Evolutionary conservation across 2,329 filamentous ascomycete species (phyloP), one percentile per base, ranked within the genome.

Genomic region (Bipolaris sorokiniana): DNA sequence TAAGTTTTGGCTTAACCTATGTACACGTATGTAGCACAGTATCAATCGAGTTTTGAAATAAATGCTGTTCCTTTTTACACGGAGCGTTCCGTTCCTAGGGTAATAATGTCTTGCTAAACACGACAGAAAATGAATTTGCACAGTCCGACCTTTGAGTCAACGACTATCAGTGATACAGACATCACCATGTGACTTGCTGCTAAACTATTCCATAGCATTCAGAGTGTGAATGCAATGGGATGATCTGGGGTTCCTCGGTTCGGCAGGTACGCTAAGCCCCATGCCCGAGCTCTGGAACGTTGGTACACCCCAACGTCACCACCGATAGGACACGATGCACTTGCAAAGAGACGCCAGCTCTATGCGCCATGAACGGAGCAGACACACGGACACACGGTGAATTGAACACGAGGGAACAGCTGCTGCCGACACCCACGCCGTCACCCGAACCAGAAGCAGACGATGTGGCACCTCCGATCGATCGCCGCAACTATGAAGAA

Each of bases 351-450:
- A 37, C 26, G 45, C 41, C 51, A 59, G 58, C 55, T 54, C 57
- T 31, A 40, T 13, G 52, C 66, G 70, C 64, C 46, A 75, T 75
- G 72, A 72, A 70, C 57, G 67, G 70, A 58, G 64, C 59, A 62
- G 65, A 68, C 18, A 56, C 57, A 59, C 59, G 63, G 55, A 61
- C 48, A 13, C 54, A 55, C 52, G 60, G 61, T 64, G 64, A 68
- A 56, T 36, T 38, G 31, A 58, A 59, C 46, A 50, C 59, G 16
- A 55, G 49, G 33, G 61, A 63, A 37, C 71, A 73, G 58, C 65
- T 73, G 15, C 66, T 75, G 15, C 71, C 69, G 3, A 71, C 72
- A 41, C 73, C 71, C 4, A 51, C 64, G 10, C 58, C 60, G 1
- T 66, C 71, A 18, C 71, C 71, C 16, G 64, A 68, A 58, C 64